These are phyloP conservation scores for Starmerella bombicola DNA, from an alignment of 805 yeast genomes.

Conservation along the genomic window DNA sequence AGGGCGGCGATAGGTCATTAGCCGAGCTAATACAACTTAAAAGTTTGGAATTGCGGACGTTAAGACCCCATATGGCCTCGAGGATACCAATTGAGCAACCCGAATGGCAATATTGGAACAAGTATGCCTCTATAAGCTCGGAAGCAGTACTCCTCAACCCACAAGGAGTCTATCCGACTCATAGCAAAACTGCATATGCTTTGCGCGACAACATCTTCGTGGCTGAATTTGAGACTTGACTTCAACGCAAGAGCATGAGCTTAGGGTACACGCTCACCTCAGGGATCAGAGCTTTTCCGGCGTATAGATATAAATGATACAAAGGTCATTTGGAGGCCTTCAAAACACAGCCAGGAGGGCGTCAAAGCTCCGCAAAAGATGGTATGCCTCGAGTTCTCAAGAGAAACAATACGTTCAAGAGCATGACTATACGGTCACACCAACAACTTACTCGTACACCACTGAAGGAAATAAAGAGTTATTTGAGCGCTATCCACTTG, in stretches of 20 bases:
- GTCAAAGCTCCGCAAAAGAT: too few species aligned
- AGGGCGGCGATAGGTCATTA: too few species aligned
- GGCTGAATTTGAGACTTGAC: too few species aligned
- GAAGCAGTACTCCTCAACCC: conserved; percentile 10
- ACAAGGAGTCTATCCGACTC: conserved; percentile 1
- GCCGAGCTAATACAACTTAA: conserved; percentile 2
- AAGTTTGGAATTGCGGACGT: conserved; percentile 4
- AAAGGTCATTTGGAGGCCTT: too few species aligned
- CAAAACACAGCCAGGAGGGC: too few species aligned
- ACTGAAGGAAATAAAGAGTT: conserved; percentile 28
- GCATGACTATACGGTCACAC: conserved; percentile 29
- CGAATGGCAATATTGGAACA: conserved; percentile 2
- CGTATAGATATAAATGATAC: too few species aligned
- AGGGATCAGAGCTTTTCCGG: too few species aligned
- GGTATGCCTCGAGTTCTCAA: too few species aligned
- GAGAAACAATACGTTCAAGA: conserved; percentile 18
- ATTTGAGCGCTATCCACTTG: conserved; percentile 37
- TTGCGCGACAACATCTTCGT: too few species aligned
- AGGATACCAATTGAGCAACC: background rate
- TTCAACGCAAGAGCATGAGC: too few species aligned
- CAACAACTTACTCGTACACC: conserved; percentile 28
- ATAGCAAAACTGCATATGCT: too few species aligned
- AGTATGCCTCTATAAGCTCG: background rate
- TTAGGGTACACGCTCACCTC: too few species aligned
- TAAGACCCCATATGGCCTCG: background rate